Base-by-base conservation (phyloP, 371 early-diverging fungal species). In the Batkoa obscura region DNA sequence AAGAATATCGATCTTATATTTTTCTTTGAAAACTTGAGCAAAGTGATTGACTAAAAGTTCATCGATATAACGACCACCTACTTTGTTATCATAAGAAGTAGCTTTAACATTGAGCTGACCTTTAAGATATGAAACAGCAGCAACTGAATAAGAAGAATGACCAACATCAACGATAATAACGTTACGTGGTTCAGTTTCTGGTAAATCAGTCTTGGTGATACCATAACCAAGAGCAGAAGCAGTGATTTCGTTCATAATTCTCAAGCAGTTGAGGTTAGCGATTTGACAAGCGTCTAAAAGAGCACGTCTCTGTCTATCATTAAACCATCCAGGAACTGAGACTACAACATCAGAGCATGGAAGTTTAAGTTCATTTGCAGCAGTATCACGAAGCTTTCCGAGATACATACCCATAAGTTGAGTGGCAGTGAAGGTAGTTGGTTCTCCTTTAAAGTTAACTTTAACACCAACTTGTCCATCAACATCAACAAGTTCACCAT, bases 1-100 rank as follows among this genome's bases (percentile, higher is more conserved):
- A 63, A 71, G 72, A 62, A 97, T 84, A 66, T 95, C 88, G 57
- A 94, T 83, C 71, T 89, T 89, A 78, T 86, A 93, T 78, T 94
- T 97, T 57, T 80, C 81, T 33, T 55, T 8, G 54, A 90, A 76
- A 45, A 83, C 82, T 66, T 82, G 70, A 69, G 91, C 93, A 65
- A 90, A 83, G 71, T 88, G 83, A 58, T 93, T 78, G 50, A 80
- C 78, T 56, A 94, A 76, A 55, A 87, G 80, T 67, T 84, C 76
- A 71, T 96, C 95, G 68, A 94, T 86, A 72, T 90, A 81, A 64
- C 95, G 88, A 41, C 97, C 95, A 68, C 97, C 97, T 60, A 94
- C 83, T 72, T 86, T 79, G 45, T 82, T 76, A 70, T 94, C 90
- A 67, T 77, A 94, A 31, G 93, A 88, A 52, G 83, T 80, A 57